Evolutionary conservation across 1,284 basidiomycete genomes (phyloP), one percentile per base, ranked within the genome.

Genomic region (Malassezia slooffiae): DNA sequence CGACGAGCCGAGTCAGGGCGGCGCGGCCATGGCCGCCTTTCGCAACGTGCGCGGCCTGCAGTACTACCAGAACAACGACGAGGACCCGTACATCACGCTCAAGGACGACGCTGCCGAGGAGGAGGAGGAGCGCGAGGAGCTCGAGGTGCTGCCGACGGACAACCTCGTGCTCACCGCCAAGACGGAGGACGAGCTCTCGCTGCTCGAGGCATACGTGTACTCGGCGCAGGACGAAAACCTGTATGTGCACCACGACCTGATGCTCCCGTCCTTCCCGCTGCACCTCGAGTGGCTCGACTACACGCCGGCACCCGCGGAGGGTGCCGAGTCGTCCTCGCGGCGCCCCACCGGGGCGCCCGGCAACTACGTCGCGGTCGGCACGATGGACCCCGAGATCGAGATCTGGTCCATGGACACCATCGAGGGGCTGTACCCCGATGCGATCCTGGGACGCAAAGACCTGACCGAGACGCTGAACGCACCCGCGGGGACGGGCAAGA

Each of bases 261-360:
- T 99, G 80, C 79, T 99, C 13, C 91, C 91, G 46, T 85, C 87
- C 48, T 93, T 96, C 74, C 93, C 93, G 3, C 82, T 99, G 47
- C 96, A 91, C 62, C 82, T 99, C 47, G 93, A 97, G 76, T 99
- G 93, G 93, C 81, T 97, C 54, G 87, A 97, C 71, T 96, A 89
- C 70, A 77, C 82, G 10, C 85, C 87, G 16, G 74, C 78, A 13
- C 54, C 54, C 7, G 75, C 76, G 17, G 12, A 33, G 6, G 46
- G 45, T 13, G 58, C 58, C 22, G 51, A 51, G 22, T 10, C 16
- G 8, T 11, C 26, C 9, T 10, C 24, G 27, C 31, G 35, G 3
- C 41, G 43, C 7, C 11, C 74, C 73, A 52, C 50, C 21, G 41
- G 51, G 33, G 69, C 73, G 43, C 76, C 78, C 49, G 91, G 91